These are phyloP conservation scores for Mortierella antarctica DNA, from an alignment of 192 early-diverging fungal species.

Conservation along the genomic window DNA sequence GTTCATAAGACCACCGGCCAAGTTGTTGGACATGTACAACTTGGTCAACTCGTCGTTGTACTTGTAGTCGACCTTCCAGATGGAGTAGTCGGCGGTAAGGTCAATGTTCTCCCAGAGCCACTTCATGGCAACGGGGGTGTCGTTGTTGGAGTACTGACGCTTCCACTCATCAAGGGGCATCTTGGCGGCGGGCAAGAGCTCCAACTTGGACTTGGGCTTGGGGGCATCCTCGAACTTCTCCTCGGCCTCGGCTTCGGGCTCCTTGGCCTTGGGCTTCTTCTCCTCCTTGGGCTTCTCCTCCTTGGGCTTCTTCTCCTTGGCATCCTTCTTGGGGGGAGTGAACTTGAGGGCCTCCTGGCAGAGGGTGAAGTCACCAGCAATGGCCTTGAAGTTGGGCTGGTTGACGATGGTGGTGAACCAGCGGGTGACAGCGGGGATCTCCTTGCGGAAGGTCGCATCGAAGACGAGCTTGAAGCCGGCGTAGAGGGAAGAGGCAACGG, in stretches of 20 bases:
- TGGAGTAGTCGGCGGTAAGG: constrained; percentile 82
- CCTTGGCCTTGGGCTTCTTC: constrained; percentile 60
- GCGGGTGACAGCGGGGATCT: constrained; percentile 89
- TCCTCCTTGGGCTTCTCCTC: constrained; percentile 66
- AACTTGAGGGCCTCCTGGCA: constrained; percentile 67
- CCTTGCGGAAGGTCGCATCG: constrained; percentile 82
- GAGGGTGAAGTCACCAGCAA: constrained; percentile 77
- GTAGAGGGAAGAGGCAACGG: constrained; percentile 68
- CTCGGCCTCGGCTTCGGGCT: constrained; percentile 66
- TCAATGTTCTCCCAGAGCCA: constrained; percentile 97
- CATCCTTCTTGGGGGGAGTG: constrained; percentile 70
- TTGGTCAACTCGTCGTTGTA: constrained; percentile 93
- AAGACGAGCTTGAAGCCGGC: constrained; percentile 65
- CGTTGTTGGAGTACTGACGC: constrained; percentile 97
- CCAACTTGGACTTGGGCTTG: constrained; percentile 92
- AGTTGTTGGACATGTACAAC: constrained; percentile 94
- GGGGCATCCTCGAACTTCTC: constrained; percentile 75
- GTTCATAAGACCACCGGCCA: constrained; percentile 93
- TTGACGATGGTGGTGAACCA: constrained; percentile 91
- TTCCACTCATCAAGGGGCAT: constrained; percentile 95
- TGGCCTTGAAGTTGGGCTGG: constrained; percentile 87
- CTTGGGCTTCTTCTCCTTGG: constrained; percentile 72
- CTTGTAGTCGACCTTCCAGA: constrained; percentile 95
- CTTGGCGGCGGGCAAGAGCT: constrained; percentile 83
- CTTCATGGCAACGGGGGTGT: constrained; percentile 87